A percentile compares a stretch with the other conserved stretches of the same genome.
Conservation (phyloP, 2,329 filamentous ascomycete species). For the Annulohypoxylon truncatum region DNA sequence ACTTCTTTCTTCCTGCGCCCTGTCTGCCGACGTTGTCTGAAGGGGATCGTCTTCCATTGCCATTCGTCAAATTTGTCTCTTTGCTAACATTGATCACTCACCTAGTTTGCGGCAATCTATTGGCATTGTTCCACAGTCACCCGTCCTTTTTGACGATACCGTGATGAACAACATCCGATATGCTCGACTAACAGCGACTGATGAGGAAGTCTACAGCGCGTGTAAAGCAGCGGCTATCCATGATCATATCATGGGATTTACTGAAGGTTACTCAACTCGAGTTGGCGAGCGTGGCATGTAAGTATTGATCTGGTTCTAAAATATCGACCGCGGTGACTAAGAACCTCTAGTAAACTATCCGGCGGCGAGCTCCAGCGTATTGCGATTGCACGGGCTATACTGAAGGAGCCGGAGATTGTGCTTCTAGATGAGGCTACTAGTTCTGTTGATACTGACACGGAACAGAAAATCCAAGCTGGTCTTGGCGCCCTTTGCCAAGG, state of each 20-base stretch:
- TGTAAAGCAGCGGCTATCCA: constrained; percentile 67
- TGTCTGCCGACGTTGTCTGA: neutral
- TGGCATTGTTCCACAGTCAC: constrained; percentile 59
- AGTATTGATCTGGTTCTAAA: constrained; percentile 25
- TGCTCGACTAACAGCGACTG: constrained; percentile 60
- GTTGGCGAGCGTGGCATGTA: constrained; percentile 65
- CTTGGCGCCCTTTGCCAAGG: constrained; percentile 68
- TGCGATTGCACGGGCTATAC: constrained; percentile 76
- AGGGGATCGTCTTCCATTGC: neutral
- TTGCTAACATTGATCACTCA: constrained; percentile 5
- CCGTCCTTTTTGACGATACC: constrained; percentile 63
- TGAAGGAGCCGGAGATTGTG: constrained; percentile 80
- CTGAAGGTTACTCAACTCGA: constrained; percentile 64
- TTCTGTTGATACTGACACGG: constrained; percentile 77
- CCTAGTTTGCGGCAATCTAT: constrained; percentile 55
- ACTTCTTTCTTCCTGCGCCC: neutral
- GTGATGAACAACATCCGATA: constrained; percentile 68
- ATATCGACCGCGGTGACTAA: constrained; percentile 24
- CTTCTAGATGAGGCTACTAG: constrained; percentile 84
- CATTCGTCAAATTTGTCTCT: neutral
- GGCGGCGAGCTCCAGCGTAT: constrained; percentile 75
- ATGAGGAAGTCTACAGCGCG: constrained; percentile 63
- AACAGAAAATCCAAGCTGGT: constrained; percentile 73
- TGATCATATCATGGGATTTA: constrained; percentile 64
- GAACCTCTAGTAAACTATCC: constrained; percentile 65